These are phyloP conservation scores for Blastobotrys illinoisensis DNA, from an alignment of 1,139 yeast species.

Conservation along the genomic window DNA sequence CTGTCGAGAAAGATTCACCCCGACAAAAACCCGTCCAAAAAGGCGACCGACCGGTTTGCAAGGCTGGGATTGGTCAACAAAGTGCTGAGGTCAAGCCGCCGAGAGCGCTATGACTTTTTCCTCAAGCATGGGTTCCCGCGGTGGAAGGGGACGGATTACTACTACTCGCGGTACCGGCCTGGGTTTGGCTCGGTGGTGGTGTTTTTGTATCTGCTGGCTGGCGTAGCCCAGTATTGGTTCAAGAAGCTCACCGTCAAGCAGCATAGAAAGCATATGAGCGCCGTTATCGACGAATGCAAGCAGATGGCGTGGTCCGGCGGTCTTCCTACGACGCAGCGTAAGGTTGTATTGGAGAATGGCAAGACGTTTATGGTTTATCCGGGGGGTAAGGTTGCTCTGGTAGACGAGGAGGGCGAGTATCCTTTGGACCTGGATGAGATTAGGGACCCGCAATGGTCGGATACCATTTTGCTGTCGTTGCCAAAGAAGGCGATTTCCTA, in stretches of 20 bases:
- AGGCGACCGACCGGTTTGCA: constrained; percentile 56
- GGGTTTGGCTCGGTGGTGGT: constrained; percentile 50
- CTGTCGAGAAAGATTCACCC: constrained; percentile 40
- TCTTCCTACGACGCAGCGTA: constrained; percentile 29
- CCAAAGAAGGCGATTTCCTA: constrained; percentile 17
- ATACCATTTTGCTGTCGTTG: constrained; percentile 47
- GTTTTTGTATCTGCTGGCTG: constrained; percentile 45
- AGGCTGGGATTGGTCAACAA: constrained; percentile 69
- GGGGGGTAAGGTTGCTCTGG: constrained; percentile 61
- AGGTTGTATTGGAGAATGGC: constrained; percentile 42
- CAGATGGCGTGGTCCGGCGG: constrained; percentile 47
- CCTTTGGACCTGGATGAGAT: constrained; percentile 35
- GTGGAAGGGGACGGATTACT: constrained; percentile 47
- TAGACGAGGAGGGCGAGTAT: constrained; percentile 51
- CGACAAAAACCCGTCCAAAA: constrained; percentile 47
- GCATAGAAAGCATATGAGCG: constrained; percentile 50
- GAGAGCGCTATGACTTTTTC: constrained; percentile 81
- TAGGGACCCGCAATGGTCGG: constrained; percentile 46
- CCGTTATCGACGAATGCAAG: constrained; percentile 28
- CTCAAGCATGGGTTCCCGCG: constrained; percentile 80
- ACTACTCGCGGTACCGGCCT: constrained; percentile 40
- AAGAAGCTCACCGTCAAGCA: constrained; percentile 54
- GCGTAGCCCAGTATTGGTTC: constrained; percentile 55
- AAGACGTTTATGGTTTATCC: constrained; percentile 59
- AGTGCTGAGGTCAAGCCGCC: constrained; percentile 54